Base-by-base conservation (phyloP, 2,329 filamentous ascomycete species). In the Geoglossum cookeanum region DNA sequence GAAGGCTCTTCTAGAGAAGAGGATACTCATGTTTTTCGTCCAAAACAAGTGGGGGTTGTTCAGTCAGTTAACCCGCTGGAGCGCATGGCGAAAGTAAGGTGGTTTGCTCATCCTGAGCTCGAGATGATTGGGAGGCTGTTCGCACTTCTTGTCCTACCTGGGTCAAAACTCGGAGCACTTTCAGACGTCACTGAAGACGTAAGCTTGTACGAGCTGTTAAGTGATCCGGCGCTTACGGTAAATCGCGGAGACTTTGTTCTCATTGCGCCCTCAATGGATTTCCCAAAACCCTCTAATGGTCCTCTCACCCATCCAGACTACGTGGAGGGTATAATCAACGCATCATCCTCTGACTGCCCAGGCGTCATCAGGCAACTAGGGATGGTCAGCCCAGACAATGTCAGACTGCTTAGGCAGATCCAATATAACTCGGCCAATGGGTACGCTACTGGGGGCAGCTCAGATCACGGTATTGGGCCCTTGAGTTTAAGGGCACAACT, bases 151-250 rank as follows among this genome's bases (percentile, higher is more conserved):
- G 63, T 77, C 29, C 66, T 71, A n/a, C 70, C 70, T 9, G 68
- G 68, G 5, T 74, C 71, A 6, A 65, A 62, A 0, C 70, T 73
- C 32, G 75, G 75, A 2, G 62, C 64, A 3, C 67, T 78, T 1
- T 59, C 63, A 17, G 68, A 72, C 29, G 60, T 62, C 4, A 62
- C 68, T 33, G 74, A 78, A 61, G 74, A 79, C 45, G 71, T 80
- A 30, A 80, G 78, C 58, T 63, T 81, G 45, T 81, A 81, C 63
- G 79, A 82, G 60, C 73, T 81, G 39, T 70, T 70, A 57, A 71
- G 71, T 1, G 74, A 74, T 39, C 69, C 71, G n/a, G 70, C 70
- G 4, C 61, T 81, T 54, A 73, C 71, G 44, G 71, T 74, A 44
- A 67, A 71, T 45, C 67, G 74, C 59, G 74, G 74, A 6, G 77